Evolutionary conservation across 352 stramenopile species (phyloP).

Genomic region (Phytophthora cactorum): DNA sequence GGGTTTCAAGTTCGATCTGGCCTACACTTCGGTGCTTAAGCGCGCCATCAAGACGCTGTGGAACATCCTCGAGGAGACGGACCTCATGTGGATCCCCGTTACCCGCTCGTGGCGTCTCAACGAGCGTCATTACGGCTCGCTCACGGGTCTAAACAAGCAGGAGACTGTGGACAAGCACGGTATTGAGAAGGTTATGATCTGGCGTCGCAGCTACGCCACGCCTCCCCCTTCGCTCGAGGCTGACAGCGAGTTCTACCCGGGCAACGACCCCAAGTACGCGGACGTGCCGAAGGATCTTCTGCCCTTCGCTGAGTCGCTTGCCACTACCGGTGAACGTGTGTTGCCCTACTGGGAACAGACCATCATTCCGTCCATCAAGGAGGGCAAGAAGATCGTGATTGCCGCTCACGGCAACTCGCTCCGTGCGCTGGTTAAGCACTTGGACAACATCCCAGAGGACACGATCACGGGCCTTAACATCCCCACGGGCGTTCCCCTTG

Average conservation of each 20-base stretch:
- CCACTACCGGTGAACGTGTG: slow-evolving; percentile 94
- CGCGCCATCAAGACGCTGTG: slow-evolving; percentile 98
- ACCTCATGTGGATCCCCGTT: slow-evolving; percentile 98
- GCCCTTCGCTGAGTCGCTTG: slow-evolving; percentile 94
- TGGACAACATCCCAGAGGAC: slow-evolving; percentile 98
- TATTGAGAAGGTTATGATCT: slow-evolving; percentile 98
- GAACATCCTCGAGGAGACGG: slow-evolving; percentile 96
- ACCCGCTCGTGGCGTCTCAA: slow-evolving; percentile 96
- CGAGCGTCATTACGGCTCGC: slow-evolving; percentile 98
- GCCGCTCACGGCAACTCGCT: slow-evolving; percentile 98
- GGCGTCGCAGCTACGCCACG: slow-evolving; percentile 97
- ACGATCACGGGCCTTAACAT: slow-evolving; percentile 98
- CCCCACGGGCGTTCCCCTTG: slow-evolving; percentile 94
- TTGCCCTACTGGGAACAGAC: slow-evolving; percentile 95
- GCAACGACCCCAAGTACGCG: slow-evolving; percentile 92
- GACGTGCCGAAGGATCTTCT: slow-evolving; percentile 91
- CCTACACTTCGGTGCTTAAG: slow-evolving; percentile 97
- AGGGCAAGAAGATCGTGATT: slow-evolving; percentile 97
- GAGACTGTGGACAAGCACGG: slow-evolving; percentile 99
- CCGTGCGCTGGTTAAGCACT: slow-evolving; percentile 98
- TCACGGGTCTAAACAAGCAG: slow-evolving; percentile 99
- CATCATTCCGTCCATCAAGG: slow-evolving; percentile 95
- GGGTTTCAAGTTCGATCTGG: slow-evolving; percentile 95
- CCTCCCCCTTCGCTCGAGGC: slow-evolving; percentile 93
- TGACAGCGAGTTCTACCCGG: slow-evolving; percentile 89